phyloP scores from a whole-genome alignment of 2,329 filamentous ascomycete species.

The Cercospora citrullina region DNA sequence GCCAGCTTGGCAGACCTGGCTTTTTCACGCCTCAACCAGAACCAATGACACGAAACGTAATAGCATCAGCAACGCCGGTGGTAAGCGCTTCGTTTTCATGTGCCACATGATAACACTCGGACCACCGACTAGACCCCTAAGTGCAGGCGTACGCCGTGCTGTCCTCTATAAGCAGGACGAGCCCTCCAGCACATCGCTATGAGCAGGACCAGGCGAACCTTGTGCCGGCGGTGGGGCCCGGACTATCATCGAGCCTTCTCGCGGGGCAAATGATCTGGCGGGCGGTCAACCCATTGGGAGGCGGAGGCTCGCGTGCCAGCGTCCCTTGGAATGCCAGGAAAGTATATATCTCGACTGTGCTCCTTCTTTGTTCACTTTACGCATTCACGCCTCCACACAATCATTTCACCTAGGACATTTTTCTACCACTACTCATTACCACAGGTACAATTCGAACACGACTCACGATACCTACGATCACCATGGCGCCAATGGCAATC shows the following conservation, averaged over 20 bases:
- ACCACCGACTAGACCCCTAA: conserved; percentile 10
- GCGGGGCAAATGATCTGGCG: conserved; percentile 4
- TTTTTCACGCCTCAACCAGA: not conserved
- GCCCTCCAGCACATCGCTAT: conserved; percentile 9
- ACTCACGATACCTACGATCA: conserved; percentile 20
- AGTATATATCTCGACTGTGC: conserved; percentile 6
- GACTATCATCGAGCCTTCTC: conserved; percentile 3
- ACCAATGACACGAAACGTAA: conserved; percentile 12
- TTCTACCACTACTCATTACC: not conserved
- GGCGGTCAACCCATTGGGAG: not conserved
- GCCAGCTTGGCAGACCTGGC: not conserved
- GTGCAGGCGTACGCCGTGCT: conserved; percentile 8
- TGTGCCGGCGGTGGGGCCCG: conserved; percentile 8
- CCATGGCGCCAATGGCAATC: conserved; percentile 42
- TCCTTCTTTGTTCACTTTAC: conserved; percentile 1
- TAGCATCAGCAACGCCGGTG: conserved; percentile 11
- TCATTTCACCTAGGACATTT: not conserved
- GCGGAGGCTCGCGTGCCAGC: not conserved
- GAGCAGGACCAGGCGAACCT: conserved; percentile 13
- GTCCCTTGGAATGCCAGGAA: conserved; percentile 11
- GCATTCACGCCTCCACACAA: not conserved
- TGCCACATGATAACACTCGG: conserved; percentile 11
- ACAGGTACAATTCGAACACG: conserved; percentile 40
- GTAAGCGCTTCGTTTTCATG: conserved; percentile 8
- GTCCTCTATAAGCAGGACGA: conserved; percentile 12